Evolutionary conservation across 108 stramenopile genomes (phyloP), one percentile per base, ranked within the genome.

Genomic region (Cyclotella atomus): DNA sequence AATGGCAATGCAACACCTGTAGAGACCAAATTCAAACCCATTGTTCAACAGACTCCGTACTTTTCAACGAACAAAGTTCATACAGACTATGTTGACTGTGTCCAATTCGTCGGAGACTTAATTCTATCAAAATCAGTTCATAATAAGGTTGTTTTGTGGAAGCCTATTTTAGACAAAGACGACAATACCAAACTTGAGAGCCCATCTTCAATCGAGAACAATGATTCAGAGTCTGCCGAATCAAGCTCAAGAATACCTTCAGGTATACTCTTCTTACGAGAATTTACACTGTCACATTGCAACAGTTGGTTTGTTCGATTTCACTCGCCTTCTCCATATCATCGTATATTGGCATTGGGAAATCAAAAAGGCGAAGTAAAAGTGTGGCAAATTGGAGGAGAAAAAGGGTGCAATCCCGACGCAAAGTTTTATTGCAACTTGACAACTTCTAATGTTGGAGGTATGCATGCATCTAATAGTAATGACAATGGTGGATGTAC

Each of bases 11-110:
- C 14, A 30, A 19, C 15, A 8, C 4, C 5, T 1, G 30, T 4
- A 0, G 33, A 59, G 30, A n/a, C 29, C 5, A 59, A 59, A 15
- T 59, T 59, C 52, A 52, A n/a, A 52, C 21, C 88, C 5, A 47
- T 77, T 10, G 75, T 75, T 60, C 60, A 84, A 41, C 89, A 92
- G 67, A 76, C 82, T 52, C 92, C 96, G 1, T 76, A 76, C 47
- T 95, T 91, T 75, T 83, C 83, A 5, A 89, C 93, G 9, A 55
- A 83, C 34, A 71, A 84, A 52, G 81, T 95, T 19, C 97, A 97
- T 59, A 64, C 70, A 3, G 82, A 93, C 56, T 87, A 86, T 64
- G 91, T 92, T 9, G 78, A 97, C 79, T 91, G 88, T 71, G 84
- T 95, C 12, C 83, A 83, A 36, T 97, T 88, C 64, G 54, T 95